phyloP scores from a whole-genome alignment of 805 yeast species.

The Wickerhamomyces sydowiorum region DNA sequence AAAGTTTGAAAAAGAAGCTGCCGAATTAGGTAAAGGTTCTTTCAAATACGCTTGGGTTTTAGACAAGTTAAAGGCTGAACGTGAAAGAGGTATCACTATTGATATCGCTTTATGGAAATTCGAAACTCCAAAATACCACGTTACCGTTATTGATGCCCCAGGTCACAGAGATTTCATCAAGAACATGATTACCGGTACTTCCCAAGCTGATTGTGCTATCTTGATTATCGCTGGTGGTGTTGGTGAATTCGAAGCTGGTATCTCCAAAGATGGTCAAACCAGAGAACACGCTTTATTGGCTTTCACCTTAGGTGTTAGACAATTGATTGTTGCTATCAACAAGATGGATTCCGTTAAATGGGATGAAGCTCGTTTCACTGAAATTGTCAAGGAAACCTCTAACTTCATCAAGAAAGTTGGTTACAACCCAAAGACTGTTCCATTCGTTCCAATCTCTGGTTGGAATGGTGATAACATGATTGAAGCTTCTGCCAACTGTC shows the following conservation, averaged over 20 bases:
- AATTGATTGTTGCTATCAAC: constrained; percentile 87
- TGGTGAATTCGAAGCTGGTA: constrained; percentile 96
- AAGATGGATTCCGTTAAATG: constrained; percentile 92
- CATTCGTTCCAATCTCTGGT: constrained; percentile 90
- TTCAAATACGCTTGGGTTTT: constrained; percentile 98
- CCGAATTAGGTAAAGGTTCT: constrained; percentile 97
- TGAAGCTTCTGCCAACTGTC: constrained; percentile 74
- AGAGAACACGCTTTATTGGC: constrained; percentile 92
- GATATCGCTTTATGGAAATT: constrained; percentile 94
- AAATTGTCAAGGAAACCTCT: constrained; percentile 71
- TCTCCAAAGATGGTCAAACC: constrained; percentile 93
- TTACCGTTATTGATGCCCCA: constrained; percentile 91
- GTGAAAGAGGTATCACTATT: constrained; percentile 96
- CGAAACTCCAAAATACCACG: constrained; percentile 92
- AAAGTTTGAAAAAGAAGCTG: constrained; percentile 98
- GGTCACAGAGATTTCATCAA: constrained; percentile 96
- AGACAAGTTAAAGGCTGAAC: constrained; percentile 93
- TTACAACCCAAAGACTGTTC: constrained; percentile 84
- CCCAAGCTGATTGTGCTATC: constrained; percentile 92
- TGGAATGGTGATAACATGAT: constrained; percentile 95
- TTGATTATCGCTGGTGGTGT: constrained; percentile 89
- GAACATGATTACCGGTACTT: constrained; percentile 94
- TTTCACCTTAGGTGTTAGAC: constrained; percentile 84
- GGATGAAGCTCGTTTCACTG: constrained; percentile 76
- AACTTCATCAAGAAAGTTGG: constrained; percentile 86